Evolutionary conservation across 2,329 filamentous ascomycete species (phyloP), one percentile per base, ranked within the genome.

Genomic region (Sporothrix protearum): DNA sequence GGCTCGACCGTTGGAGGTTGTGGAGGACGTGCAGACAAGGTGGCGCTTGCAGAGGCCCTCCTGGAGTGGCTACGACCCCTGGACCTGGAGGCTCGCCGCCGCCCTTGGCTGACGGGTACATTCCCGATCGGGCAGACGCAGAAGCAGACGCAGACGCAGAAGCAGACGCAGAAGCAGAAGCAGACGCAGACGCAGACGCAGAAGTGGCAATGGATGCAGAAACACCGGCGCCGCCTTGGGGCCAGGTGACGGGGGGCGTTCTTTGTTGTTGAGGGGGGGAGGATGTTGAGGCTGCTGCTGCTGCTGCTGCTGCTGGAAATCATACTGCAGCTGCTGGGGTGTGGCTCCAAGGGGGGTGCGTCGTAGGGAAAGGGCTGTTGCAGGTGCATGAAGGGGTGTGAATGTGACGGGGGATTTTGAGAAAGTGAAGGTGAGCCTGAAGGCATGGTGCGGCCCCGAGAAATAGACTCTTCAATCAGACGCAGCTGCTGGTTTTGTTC

Each of bases 211-310:
- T n/a, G n/a, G n/a, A 47, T 14, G 45, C 64, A 51, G 64, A 51
- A 39, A 53, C 57, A 30, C 28, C 68, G 36, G 67, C 67, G 39
- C 53, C 10, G 53, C 53, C 53, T 45, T 67, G 68, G 19, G 71
- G 71, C 68, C 59, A 70, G 71, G 49, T 59, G 68, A 66, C 39
- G 45, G 71, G 28, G 22, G 30, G 47, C 14, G 57, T 49, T 72
- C 71, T 71, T 72, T 72, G 71, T 70, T 59, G 61, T 10, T 55
- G 36, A 33, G 61, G 61, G 30, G 63, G 8, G 9, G 49, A n/a
- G 33, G 61, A 36, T 51, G 67, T 22, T 59, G 64, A 16, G 19
- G 47, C 33, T 63, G 71, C 3, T 69, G 53, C 6, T n/a, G n/a
- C n/a, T n/a, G n/a, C 47, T 45, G 66, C 25, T 55, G 47, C 8